Evolutionary conservation across 257 asterid species (phyloP).

Genomic region (Echium plantagineum): DNA sequence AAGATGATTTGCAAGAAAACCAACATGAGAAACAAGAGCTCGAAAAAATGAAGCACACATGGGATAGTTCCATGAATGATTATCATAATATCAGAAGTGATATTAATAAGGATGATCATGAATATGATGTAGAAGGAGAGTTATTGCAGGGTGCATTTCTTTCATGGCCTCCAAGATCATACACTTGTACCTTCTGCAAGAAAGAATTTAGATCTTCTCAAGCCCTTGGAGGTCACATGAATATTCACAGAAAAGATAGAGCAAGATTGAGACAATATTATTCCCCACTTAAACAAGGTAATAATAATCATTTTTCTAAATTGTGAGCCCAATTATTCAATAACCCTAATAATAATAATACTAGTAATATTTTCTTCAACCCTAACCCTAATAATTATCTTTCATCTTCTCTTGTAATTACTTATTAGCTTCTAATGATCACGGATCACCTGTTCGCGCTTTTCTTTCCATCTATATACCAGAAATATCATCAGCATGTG

Average conservation of each 20-base stretch:
- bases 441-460: neutral
- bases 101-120: too few species aligned
- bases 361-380: too few species aligned
- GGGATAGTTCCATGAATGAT: neutral
- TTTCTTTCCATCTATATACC: neutral
- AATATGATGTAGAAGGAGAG: neutral
- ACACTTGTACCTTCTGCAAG: constrained; percentile 55
- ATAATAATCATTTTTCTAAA: constrained; percentile 14
- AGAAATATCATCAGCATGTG: neutral
- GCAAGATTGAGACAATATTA: constrained; percentile 46
- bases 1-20: neutral
- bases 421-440: neutral
- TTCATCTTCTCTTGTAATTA: neutral
- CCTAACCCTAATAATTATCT: neutral
- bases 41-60: neutral
- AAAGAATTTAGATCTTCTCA: constrained; percentile 70
- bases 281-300: constrained; percentile 12
- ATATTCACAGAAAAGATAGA: constrained; percentile 60
- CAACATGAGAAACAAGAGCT: neutral
- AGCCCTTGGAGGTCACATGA: constrained; percentile 78
- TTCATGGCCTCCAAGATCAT: constrained; percentile 55
- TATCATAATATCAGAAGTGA: neutral
- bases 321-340: constrained; percentile 10
- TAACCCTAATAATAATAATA: neutral
- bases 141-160: neutral